phyloP scores from a whole-genome alignment of 1,284 basidiomycete genomes.

The Apiotrichum veenhuisii region DNA sequence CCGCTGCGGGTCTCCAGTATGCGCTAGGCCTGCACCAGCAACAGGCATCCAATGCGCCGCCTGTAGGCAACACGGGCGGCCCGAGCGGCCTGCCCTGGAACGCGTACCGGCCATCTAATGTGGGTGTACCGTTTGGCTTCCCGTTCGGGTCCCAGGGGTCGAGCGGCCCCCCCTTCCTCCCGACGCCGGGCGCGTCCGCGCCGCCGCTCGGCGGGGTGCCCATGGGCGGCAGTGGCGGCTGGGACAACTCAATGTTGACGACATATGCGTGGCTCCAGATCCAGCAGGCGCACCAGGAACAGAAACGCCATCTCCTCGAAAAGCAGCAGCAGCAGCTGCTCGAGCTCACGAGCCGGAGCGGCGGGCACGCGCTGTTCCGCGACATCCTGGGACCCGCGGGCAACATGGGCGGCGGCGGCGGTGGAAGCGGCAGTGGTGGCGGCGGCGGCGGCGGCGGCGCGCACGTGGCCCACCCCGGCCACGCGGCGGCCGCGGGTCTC shows the following conservation, averaged over 20 bases:
- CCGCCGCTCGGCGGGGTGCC: not conserved
- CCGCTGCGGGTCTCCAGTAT: constrained; percentile 14
- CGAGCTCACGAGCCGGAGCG: constrained; percentile 23
- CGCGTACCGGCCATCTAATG: not conserved
- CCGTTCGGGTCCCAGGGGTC: constrained; percentile 1
- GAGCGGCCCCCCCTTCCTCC: constrained; percentile 3
- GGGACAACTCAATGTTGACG: constrained; percentile 36
- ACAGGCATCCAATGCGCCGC: not conserved
- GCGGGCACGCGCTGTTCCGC: constrained; percentile 12
- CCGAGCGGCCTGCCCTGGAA: constrained; percentile 1
- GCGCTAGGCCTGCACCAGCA: constrained; percentile 18
- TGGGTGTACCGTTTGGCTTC: not conserved
- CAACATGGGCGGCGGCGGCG: not conserved
- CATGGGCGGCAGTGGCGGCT: constrained; percentile 19
- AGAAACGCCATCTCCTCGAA: constrained; percentile 40
- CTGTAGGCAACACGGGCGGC: not conserved
- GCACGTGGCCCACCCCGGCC: too few relatives aligned
- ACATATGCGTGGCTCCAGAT: constrained; percentile 46
- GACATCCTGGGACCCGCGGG: constrained; percentile 15
- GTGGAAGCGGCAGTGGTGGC: not conserved
- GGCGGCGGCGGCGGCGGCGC: not conserved
- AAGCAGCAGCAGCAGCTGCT: constrained; percentile 43
- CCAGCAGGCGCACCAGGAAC: constrained; percentile 45
- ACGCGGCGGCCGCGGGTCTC: not conserved
- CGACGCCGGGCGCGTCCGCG: not conserved